Percentiles rank a stretch among this genome's conserved stretches.
Evolutionary conservation across 169 alveolate genomes (phyloP).

Genomic region (Plasmodium berghei): DNA sequence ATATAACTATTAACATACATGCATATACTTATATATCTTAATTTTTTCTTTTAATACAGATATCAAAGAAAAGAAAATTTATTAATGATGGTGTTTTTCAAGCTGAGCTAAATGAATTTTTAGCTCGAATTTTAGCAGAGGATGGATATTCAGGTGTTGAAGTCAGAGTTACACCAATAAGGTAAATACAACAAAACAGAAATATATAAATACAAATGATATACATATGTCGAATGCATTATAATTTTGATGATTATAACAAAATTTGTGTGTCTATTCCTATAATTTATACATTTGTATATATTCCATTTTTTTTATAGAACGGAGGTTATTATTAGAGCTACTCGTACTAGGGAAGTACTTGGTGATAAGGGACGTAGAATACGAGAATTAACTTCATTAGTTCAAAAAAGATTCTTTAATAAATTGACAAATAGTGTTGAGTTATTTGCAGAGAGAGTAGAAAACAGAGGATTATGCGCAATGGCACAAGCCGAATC

Average conservation of each 20-base stretch:
- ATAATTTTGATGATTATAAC: too few relatives aligned
- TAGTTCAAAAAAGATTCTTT: constrained; percentile 97
- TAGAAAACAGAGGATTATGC: constrained; percentile 96
- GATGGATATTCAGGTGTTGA: constrained; percentile 99
- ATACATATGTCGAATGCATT: too few relatives aligned
- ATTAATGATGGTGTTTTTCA: constrained; percentile 99
- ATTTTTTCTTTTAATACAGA: constrained; percentile 72
- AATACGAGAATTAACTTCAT: constrained; percentile 97
- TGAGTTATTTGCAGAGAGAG: constrained; percentile 96
- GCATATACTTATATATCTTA: too few relatives aligned
- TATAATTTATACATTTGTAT: constrained; percentile 14
- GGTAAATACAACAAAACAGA: constrained; percentile 42
- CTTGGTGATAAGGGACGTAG: constrained; percentile 98
- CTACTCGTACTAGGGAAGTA: constrained; percentile 97
- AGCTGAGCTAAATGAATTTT: constrained; percentile 99
- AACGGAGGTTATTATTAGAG: constrained; percentile 97
- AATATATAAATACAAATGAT: background rate
- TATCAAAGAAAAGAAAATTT: constrained; percentile 95
- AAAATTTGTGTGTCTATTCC: constrained; percentile 19
- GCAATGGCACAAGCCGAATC: constrained; percentile 99
- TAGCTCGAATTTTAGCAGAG: constrained; percentile 96
- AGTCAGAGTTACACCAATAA: constrained; percentile 94
- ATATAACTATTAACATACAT: too few relatives aligned
- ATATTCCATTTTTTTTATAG: constrained; percentile 70
- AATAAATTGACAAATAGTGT: constrained; percentile 96